phyloP scores from a whole-genome alignment of 164 flowering plant genomes.

The Tetrastigma voinierianum region DNA sequence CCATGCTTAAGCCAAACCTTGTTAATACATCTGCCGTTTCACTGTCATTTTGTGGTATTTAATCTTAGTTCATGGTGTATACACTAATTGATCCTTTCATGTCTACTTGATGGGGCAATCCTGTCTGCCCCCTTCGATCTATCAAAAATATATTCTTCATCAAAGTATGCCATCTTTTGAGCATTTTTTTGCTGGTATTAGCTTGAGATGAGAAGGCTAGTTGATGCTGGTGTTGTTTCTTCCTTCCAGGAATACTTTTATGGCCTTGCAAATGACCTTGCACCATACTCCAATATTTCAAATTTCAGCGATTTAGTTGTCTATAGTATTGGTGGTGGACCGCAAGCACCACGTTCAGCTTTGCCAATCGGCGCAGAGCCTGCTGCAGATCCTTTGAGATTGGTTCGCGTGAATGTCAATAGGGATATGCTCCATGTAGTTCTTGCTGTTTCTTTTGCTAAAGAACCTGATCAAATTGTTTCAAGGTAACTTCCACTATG shows the following conservation, averaged over 20 bases:
- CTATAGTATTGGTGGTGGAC: slow-evolving; percentile 83
- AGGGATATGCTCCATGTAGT: slow-evolving; percentile 78
- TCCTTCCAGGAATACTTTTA: slow-evolving; percentile 79
- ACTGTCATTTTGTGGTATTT: too few relatives aligned
- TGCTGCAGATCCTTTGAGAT: slow-evolving; percentile 78
- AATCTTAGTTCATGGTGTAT: not conserved
- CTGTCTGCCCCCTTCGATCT: not conserved
- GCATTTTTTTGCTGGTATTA: not conserved
- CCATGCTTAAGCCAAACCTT: too few relatives aligned
- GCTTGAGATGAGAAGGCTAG: slow-evolving; percentile 3
- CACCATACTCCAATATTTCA: slow-evolving; percentile 81
- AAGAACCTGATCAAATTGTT: slow-evolving; percentile 82
- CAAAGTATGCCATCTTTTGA: not conserved
- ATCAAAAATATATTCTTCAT: not conserved
- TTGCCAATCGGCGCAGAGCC: slow-evolving; percentile 94
- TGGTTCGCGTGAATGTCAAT: slow-evolving; percentile 66
- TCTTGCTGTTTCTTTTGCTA: slow-evolving; percentile 92
- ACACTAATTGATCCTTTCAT: not conserved
- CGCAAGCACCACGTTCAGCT: slow-evolving; percentile 98
- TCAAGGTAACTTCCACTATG: slow-evolving; percentile 59
- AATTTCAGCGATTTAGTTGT: slow-evolving; percentile 74
- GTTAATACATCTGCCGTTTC: too few relatives aligned
- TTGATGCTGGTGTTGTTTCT: not conserved
- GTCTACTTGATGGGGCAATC: not conserved
- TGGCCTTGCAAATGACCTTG: slow-evolving; percentile 81